phyloP scores from a whole-genome alignment of 2,329 filamentous ascomycete genomes.

The Orbilia quercus region DNA sequence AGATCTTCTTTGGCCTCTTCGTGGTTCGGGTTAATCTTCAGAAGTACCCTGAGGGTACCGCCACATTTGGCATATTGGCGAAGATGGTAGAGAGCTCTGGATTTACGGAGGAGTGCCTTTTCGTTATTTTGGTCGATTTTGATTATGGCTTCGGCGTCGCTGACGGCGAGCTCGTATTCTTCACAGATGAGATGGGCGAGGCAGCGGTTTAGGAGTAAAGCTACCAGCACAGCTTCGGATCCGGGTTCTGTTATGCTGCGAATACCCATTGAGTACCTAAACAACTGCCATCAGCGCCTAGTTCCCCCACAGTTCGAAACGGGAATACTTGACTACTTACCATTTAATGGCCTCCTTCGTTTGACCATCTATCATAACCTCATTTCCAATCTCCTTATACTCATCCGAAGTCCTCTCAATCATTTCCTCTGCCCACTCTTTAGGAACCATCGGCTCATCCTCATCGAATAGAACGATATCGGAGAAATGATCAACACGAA shows the following conservation, averaged over 20 bases:
- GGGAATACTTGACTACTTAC: conserved; percentile 2
- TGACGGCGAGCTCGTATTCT: conserved; percentile 4
- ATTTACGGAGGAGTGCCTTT: conserved; percentile 36
- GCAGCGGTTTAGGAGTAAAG: conserved; percentile 17
- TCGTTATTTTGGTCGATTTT: conserved; percentile 10
- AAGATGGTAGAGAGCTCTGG: conserved; percentile 31
- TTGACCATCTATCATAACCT: conserved; percentile 11
- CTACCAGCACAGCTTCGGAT: background rate
- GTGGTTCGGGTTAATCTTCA: conserved; percentile 1
- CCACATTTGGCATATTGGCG: conserved; percentile 14
- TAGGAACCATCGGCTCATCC: conserved; percentile 25
- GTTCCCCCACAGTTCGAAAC: background rate
- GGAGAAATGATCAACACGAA: conserved; percentile 34
- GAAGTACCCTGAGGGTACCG: conserved; percentile 9
- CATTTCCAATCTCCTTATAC: conserved; percentile 30
- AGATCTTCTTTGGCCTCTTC: conserved; percentile 11
- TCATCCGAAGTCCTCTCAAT: background rate
- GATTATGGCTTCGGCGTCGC: conserved; percentile 19
- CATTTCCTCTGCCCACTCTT: conserved; percentile 11
- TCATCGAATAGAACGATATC: conserved; percentile 38
- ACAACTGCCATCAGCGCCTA: background rate
- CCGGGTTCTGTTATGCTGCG: background rate
- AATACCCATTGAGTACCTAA: conserved; percentile 31
- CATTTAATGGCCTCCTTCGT: conserved; percentile 24
- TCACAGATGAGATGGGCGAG: conserved; percentile 4